A percentile compares a stretch with the other conserved stretches of the same genome.
Evolutionary conservation across 805 yeast genomes (phyloP).

Genomic region (Lipomyces yamadae): DNA sequence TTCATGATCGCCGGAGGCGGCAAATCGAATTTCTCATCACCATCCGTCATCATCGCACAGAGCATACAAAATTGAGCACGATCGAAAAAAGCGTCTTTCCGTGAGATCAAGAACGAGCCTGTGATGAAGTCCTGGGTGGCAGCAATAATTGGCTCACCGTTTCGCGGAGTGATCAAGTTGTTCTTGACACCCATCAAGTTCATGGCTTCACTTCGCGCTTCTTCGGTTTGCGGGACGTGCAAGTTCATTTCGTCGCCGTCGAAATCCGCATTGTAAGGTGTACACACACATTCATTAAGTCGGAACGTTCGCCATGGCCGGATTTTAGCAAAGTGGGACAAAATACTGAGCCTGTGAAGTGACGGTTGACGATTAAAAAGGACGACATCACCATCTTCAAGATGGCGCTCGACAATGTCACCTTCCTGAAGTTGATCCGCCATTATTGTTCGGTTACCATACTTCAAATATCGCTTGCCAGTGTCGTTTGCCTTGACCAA

Average conservation of each 20-base stretch:
- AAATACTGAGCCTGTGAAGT: constrained; percentile 87
- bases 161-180: constrained; percentile 90
- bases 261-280: constrained; percentile 98
- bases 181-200: constrained; percentile 97
- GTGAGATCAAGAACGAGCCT: constrained; percentile 89
- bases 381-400: constrained; percentile 96
- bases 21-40: constrained; percentile 79
- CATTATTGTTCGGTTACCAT: constrained; percentile 79
- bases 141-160: constrained; percentile 99
- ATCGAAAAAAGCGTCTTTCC: constrained; percentile 91
- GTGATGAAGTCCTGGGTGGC: constrained; percentile 99
- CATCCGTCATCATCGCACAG: constrained; percentile 95
- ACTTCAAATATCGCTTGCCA: constrained; percentile 84
- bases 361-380: constrained; percentile 98
- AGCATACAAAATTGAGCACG: constrained; percentile 82
- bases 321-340: constrained; percentile 93
- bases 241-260: constrained; percentile 99
- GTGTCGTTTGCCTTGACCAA: constrained; percentile 75
- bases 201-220: constrained; percentile 98
- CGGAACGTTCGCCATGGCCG: constrained; percentile 98
- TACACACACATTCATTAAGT: constrained; percentile 97
- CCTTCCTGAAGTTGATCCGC: constrained; percentile 82
- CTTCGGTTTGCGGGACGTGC: constrained; percentile 99
- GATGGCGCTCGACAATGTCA: constrained; percentile 93
- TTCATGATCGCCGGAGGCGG: constrained; percentile 95